Evolutionary conservation across 441 rosid species (phyloP), one percentile per base, ranked within the genome.

Genomic region (Dalechampia spathulata): DNA sequence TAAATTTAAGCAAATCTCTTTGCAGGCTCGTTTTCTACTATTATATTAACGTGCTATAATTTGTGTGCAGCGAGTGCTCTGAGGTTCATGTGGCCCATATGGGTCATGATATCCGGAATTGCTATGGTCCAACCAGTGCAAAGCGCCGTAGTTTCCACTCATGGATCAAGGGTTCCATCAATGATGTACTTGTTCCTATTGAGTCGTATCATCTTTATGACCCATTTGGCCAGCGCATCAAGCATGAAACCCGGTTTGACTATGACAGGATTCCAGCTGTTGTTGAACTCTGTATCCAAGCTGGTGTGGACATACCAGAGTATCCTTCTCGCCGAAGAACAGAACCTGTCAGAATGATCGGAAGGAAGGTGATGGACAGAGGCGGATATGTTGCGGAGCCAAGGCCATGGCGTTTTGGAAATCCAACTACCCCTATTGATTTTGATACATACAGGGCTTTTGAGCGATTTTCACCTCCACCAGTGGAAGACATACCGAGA

Each of bases 201-300:
- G 96, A 87, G 62, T 65, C 90, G 1, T 89, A 71, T 67, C 96
- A 83, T 73, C 74, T 89, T 39, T 63, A 59, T 46, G 79, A 71
- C 41, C 86, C 83, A 67, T 87, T 85, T 60, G 95, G 83, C 63
- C 75, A 65, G 54, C 80, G 82, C 42, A 83, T 85, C 65, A 69
- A 79, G 66, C 97, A 89, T 51, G 75, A 78, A 40, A 72, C 82
- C 52, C 78, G 95, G 69, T 89, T 92, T 57, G 90, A 89, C 63
- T 80, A 73, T 41, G 82, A 83, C 38, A 89, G 87, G 48, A 73
- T 82, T 66, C 95, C 97, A 13, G 96, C 96, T 7, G 60, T 89
- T 58, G 76, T 89, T 60, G 97, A 93, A 63, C 78, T 93, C 38
- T 87, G 97, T 70, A 77, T 78, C 70, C 96, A 86, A 73, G 96